Percentiles rank a stretch among this genome's conserved stretches.
phyloP scores from a whole-genome alignment of 257 asterid genomes.

The Solanum ahanhuiri region DNA sequence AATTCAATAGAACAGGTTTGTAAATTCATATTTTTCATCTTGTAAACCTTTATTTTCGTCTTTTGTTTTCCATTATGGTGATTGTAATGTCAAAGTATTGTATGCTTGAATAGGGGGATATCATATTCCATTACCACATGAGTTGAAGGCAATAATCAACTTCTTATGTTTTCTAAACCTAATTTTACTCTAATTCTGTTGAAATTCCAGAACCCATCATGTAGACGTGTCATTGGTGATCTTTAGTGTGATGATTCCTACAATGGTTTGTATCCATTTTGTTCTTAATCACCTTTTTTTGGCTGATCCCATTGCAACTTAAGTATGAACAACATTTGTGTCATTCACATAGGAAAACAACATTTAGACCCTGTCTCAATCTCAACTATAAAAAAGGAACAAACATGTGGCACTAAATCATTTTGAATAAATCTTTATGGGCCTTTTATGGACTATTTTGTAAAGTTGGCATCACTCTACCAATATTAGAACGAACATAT shows the following conservation, averaged over 20 bases:
- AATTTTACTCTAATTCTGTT: background rate
- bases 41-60: background rate
- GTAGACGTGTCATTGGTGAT: slow-evolving; percentile 45
- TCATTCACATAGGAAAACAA: background rate
- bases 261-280: slow-evolving; percentile 34
- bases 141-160: background rate
- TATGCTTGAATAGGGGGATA: background rate
- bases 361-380: background rate
- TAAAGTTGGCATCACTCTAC: background rate
- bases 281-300: background rate
- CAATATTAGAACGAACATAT: background rate
- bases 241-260: slow-evolving; percentile 49
- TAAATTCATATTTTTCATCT: background rate
- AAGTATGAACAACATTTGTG: background rate
- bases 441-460: background rate
- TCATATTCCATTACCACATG: background rate
- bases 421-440: background rate
- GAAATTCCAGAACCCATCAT: slow-evolving; percentile 40
- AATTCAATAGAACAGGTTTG: no score
- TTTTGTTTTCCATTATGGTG: background rate
- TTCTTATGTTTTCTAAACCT: background rate
- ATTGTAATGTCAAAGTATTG: background rate
- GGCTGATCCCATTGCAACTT: background rate
- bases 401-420: background rate
- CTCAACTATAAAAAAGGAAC: background rate